Conservation (phyloP, 2,329 filamentous ascomycete species). For the Penicillium sp. region DNA sequence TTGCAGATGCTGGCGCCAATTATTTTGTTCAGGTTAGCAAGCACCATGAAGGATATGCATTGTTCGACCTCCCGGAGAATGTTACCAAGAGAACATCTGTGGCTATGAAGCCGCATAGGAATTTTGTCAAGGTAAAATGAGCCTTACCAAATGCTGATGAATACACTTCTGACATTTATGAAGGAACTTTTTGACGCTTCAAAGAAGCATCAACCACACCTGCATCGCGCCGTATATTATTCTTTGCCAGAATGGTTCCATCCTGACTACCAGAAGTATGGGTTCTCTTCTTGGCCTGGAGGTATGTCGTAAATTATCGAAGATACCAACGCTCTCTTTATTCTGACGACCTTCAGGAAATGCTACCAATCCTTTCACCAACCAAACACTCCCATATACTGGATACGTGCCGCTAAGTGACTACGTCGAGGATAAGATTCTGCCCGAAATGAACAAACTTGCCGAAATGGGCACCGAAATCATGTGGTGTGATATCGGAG, state of each 20-base stretch:
- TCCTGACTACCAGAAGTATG: conserved; percentile 47
- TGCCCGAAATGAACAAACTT: conserved; percentile 51
- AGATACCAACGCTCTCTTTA: background rate
- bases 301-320: conserved; percentile 7
- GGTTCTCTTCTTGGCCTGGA: conserved; percentile 43
- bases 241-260: conserved; percentile 54
- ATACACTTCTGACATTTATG: conserved; percentile 7
- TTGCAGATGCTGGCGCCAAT: conserved; percentile 56
- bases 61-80: conserved; percentile 49
- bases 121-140: conserved; percentile 34
- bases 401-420: conserved; percentile 49
- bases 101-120: conserved; percentile 43
- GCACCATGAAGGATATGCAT: conserved; percentile 53
- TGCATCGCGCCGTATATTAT: conserved; percentile 52
- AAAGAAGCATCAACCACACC: conserved; percentile 46
- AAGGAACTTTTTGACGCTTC: conserved; percentile 51
- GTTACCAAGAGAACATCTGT: conserved; percentile 49
- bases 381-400: conserved; percentile 47
- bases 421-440: conserved; percentile 47
- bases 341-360: conserved; percentile 31
- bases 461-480: conserved; percentile 50
- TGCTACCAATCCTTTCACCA: conserved; percentile 51
- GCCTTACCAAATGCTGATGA: background rate
- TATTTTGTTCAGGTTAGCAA: conserved; percentile 53
- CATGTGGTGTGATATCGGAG: conserved; percentile 55